Percentiles rank a stretch among this genome's conserved stretches.
These are phyloP conservation scores for Phaseolus lunatus DNA, from an alignment of 306 rosid genomes.

Conservation along the genomic window DNA sequence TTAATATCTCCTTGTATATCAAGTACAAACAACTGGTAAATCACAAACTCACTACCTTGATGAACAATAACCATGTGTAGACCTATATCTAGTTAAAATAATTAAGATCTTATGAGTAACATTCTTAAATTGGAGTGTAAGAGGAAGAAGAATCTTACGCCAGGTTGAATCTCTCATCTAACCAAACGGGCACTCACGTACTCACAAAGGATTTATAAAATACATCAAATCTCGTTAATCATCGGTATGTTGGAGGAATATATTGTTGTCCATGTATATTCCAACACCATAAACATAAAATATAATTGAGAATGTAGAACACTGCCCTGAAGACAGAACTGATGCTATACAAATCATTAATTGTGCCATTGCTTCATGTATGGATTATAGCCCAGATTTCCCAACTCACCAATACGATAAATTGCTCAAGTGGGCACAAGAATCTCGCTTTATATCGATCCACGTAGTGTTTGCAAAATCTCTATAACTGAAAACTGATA, in stretches of 20 bases:
- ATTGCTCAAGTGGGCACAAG: background rate
- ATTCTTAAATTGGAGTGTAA: background rate
- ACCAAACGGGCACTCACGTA: conserved; percentile 16
- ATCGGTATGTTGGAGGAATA: conserved; percentile 30
- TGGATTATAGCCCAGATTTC: conserved; percentile 17
- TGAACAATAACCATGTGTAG: background rate
- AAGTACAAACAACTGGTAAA: background rate
- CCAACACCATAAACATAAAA: conserved; percentile 32
- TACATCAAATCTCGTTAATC: conserved; percentile 14
- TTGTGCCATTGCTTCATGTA: conserved; percentile 17
- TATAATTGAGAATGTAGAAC: conserved; percentile 23
- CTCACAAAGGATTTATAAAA: background rate
- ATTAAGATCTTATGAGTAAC: background rate
- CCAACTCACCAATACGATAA: conserved; percentile 39
- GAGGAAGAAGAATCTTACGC: conserved; percentile 33
- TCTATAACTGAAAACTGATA: conserved; percentile 39
- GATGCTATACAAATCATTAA: conserved; percentile 8
- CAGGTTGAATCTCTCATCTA: conserved; percentile 32
- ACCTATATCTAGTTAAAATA: no score
- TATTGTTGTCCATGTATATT: conserved; percentile 33
- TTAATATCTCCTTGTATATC: background rate
- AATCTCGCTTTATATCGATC: conserved; percentile 33
- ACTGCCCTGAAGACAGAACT: conserved; percentile 14
- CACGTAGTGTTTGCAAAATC: conserved; percentile 37
- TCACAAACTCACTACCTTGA: background rate